These are phyloP conservation scores for Crepidotus variabilis DNA, from an alignment of 768 basidiomycete genomes.

Conservation along the genomic window DNA sequence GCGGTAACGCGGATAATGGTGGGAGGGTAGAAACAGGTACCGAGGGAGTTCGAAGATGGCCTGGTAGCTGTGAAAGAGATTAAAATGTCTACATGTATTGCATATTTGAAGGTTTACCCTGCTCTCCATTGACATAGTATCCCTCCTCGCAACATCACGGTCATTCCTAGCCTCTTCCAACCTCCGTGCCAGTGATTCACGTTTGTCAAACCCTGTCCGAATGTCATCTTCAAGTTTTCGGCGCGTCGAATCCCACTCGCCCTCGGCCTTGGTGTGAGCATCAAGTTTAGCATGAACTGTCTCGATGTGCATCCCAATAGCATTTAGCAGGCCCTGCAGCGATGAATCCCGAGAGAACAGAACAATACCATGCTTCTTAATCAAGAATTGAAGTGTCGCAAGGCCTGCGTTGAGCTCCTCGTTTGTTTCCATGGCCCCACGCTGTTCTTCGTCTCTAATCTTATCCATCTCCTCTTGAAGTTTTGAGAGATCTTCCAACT, in stretches of 20 bases:
- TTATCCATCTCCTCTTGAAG: conserved; percentile 48
- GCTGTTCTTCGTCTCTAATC: conserved; percentile 34
- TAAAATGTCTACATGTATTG: background rate
- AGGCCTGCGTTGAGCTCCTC: conserved; percentile 51
- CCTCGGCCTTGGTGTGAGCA: conserved; percentile 35
- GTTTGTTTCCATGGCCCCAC: conserved; percentile 31
- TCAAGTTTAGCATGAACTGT: conserved; percentile 42
- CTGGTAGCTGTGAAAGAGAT: background rate
- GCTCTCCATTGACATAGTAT: conserved; percentile 34
- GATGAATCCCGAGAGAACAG: conserved; percentile 49
- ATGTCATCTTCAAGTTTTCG: conserved; percentile 50
- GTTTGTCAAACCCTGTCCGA: conserved; percentile 38
- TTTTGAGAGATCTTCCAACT: conserved; percentile 39
- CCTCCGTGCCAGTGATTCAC: conserved; percentile 44
- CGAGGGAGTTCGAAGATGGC: conserved; percentile 10
- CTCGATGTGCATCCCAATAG: conserved; percentile 50
- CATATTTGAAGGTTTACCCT: conserved; percentile 28
- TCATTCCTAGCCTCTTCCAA: conserved; percentile 52
- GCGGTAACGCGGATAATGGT: conserved; percentile 24
- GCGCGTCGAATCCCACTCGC: conserved; percentile 44
- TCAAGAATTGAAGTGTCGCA: conserved; percentile 43
- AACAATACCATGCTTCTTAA: conserved; percentile 56
- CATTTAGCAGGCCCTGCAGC: conserved; percentile 42
- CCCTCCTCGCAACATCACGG: conserved; percentile 44
- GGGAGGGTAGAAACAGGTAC: conserved; percentile 13